Conservation (phyloP, 140 eudicot genomes). For the Stevia rebaudiana region DNA sequence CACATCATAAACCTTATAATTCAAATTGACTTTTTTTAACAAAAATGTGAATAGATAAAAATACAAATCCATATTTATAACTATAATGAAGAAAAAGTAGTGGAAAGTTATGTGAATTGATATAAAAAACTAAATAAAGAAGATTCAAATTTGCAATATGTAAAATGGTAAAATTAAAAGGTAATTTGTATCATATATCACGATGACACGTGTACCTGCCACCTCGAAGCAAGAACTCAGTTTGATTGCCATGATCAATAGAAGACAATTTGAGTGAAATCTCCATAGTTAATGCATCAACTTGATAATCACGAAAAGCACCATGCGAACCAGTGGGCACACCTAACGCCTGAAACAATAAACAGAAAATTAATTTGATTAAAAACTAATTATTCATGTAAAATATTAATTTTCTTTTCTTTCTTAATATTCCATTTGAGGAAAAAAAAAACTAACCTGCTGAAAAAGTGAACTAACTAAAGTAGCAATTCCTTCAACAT, state of each 20-base stretch:
- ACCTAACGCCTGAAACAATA: slow-evolving; percentile 67
- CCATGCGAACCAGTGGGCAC: slow-evolving; percentile 98
- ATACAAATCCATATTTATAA: too few relatives aligned
- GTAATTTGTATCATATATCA: not conserved
- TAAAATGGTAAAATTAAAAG: not conserved
- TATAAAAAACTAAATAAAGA: not conserved
- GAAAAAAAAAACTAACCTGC: slow-evolving; percentile 47
- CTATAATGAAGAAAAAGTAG: too few relatives aligned
- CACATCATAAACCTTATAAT: too few relatives aligned
- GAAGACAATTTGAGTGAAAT: slow-evolving; percentile 43
- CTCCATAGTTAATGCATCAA: slow-evolving; percentile 88
- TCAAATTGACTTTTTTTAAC: too few relatives aligned
- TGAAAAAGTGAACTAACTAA: slow-evolving; percentile 82
- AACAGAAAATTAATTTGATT: slow-evolving; percentile 4
- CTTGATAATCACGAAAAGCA: slow-evolving; percentile 97
- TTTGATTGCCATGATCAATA: slow-evolving; percentile 32
- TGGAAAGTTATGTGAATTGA: too few relatives aligned
- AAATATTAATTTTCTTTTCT: not conserved
- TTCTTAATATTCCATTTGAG: not conserved
- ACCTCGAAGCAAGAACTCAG: slow-evolving; percentile 53
- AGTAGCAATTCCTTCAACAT: slow-evolving; percentile 90
- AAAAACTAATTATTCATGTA: not conserved
- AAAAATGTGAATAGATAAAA: too few relatives aligned
- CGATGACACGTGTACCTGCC: slow-evolving; percentile 55
- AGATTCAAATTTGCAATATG: slow-evolving; percentile 3